A percentile compares a stretch with the other conserved stretches of the same genome.
These are phyloP conservation scores for Didymella segeticola DNA, from an alignment of 2,329 filamentous ascomycete genomes.

Conservation along the genomic window DNA sequence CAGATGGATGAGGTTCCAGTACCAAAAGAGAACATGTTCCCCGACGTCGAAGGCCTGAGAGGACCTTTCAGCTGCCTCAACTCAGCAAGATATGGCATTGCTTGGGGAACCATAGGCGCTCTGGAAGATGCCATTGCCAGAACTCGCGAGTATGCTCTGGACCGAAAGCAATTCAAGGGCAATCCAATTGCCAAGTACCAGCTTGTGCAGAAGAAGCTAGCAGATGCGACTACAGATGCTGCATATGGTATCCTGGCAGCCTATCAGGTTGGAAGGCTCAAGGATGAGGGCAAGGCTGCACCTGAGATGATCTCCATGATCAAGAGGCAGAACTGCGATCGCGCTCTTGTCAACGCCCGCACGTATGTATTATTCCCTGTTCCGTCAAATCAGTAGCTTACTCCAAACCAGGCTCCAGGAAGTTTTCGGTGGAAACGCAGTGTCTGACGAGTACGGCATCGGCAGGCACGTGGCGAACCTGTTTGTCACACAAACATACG, in stretches of 20 bases:
- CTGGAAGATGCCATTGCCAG: constrained; percentile 88
- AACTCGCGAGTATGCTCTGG: constrained; percentile 84
- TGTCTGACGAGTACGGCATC: constrained; percentile 95
- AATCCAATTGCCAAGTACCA: constrained; percentile 97
- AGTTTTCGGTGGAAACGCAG: constrained; percentile 97
- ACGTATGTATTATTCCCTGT: constrained; percentile 52
- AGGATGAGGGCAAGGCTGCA: constrained; percentile 84
- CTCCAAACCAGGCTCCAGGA: constrained; percentile 73
- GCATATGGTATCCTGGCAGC: constrained; percentile 90
- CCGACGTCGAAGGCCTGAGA: constrained; percentile 80
- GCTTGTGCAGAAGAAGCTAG: constrained; percentile 96
- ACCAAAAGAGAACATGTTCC: constrained; percentile 91
- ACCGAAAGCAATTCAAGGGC: constrained; percentile 93
- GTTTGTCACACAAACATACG: constrained; percentile 97
- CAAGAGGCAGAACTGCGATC: constrained; percentile 97
- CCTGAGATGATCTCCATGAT: constrained; percentile 98
- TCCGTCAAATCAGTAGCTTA: constrained; percentile 13
- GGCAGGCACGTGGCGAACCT: constrained; percentile 94
- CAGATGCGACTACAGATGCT: constrained; percentile 89
- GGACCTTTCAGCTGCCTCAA: constrained; percentile 96
- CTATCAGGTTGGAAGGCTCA: constrained; percentile 88
- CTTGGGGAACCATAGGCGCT: constrained; percentile 91
- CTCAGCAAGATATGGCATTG: constrained; percentile 90
- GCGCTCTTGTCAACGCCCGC: constrained; percentile 79
- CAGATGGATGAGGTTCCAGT: constrained; percentile 92